Base-by-base conservation (phyloP, 129 eudicot genomes). In the Lonicera japonica region DNA sequence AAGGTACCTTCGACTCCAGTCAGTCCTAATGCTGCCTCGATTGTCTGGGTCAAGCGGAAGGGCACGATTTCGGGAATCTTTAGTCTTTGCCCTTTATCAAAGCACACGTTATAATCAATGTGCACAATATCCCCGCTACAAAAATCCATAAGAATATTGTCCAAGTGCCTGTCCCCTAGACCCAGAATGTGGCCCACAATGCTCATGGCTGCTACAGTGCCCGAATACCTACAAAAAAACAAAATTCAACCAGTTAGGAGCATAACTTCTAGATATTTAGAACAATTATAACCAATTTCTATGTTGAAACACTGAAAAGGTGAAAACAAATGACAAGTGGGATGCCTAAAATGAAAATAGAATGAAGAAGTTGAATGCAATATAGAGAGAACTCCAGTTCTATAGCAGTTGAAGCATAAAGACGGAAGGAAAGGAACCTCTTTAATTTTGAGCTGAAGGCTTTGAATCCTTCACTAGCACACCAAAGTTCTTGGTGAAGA, bases 51-150 rank as follows among this genome's bases (percentile, higher is more conserved):
- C 43, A 94, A 82, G 67, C 99, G 96, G 65, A 94, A 94, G 21
- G 99, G 99, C 54, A 94, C 99, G 68, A 94, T 94, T 82, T 94
- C 99, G 24, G 99, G 96, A 64, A 94, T 83, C 80, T 94, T 94
- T 71, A 94, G 74, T 40, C 99, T 86, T 63, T 85, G 92, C 43
- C 99, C 99, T 84, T 94, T 94, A 76, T 94, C 99, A 74, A 94
- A 94, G 77, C 95, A 94, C 58, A 94, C 99, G 61, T 94, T 94
- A 78, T 94, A 94, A 79, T 94, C 99, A 63, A 94, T 94, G 79
- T 94, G 99, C 55, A 94, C 77, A 69, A 94, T 83, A 73, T 94
- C 99, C 46, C 99, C 99, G 66, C 75, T 85, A 51, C 76, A 74
- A 58, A 94, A 88, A 66, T 94, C 99, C 61, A 94, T 62, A 61